Evolutionary conservation across 257 asterid species (phyloP).

Genomic region (Petrea volubilis): DNA sequence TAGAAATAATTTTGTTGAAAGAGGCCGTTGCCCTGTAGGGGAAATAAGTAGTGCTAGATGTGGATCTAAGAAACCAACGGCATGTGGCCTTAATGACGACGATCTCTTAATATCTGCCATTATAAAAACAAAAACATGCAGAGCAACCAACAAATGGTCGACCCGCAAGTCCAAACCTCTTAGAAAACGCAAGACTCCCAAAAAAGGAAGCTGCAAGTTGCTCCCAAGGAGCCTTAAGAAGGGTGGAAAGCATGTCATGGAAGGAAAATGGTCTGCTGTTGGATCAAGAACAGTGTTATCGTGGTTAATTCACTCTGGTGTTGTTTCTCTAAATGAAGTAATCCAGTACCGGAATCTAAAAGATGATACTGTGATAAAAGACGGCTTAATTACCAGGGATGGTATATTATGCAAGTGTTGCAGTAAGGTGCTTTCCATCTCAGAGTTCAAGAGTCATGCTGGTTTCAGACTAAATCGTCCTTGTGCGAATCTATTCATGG

Average conservation of each 20-base stretch:
- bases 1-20: slow-evolving; percentile 30
- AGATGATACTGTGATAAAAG: slow-evolving; percentile 65
- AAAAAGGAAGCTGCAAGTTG: slow-evolving; percentile 86
- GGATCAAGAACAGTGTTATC: slow-evolving; percentile 78
- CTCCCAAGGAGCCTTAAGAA: slow-evolving; percentile 69
- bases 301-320: slow-evolving; percentile 84
- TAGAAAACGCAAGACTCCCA: slow-evolving; percentile 64
- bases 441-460: slow-evolving; percentile 77
- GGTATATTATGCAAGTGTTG: slow-evolving; percentile 92
- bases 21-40: not conserved
- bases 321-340: slow-evolving; percentile 62
- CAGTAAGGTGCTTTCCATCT: slow-evolving; percentile 54
- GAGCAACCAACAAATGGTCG: slow-evolving; percentile 48
- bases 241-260: slow-evolving; percentile 64
- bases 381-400: slow-evolving; percentile 71
- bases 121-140: slow-evolving; percentile 51
- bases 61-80: slow-evolving; percentile 51
- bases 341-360: slow-evolving; percentile 71
- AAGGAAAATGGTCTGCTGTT: slow-evolving; percentile 73
- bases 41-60: slow-evolving; percentile 28
- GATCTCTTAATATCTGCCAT: slow-evolving; percentile 87
- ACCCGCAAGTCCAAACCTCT: slow-evolving; percentile 50
- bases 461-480: slow-evolving; percentile 61
- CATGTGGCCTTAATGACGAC: slow-evolving; percentile 53
- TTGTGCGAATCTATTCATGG: slow-evolving; percentile 76